A percentile compares a stretch with the other conserved stretches of the same genome.
Conservation (phyloP, 495 filamentous ascomycete species). For the Aspergillus olivimuriae region DNA sequence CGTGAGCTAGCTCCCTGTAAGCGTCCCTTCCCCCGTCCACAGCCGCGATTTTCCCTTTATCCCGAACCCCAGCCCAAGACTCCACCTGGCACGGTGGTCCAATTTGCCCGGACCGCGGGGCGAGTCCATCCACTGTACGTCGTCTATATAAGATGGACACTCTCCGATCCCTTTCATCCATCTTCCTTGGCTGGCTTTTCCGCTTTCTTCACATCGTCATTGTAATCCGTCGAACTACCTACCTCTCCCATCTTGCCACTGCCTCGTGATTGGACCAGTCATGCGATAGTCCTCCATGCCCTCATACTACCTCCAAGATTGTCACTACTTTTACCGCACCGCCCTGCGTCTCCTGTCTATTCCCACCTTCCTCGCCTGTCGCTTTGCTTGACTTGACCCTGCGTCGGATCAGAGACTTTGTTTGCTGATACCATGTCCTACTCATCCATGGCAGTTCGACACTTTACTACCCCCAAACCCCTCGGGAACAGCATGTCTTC, state of each 20-base stretch:
- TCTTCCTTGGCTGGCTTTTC: slow-evolving; percentile 2
- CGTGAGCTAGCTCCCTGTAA: slow-evolving; percentile 8
- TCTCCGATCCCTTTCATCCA: not conserved
- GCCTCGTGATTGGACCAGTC: slow-evolving; percentile 13
- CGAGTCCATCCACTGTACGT: slow-evolving; percentile 1
- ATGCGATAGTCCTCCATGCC: slow-evolving; percentile 54
- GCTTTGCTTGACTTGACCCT: slow-evolving; percentile 52
- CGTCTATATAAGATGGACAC: not conserved
- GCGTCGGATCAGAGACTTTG: slow-evolving; percentile 1
- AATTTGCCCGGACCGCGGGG: slow-evolving; percentile 7
- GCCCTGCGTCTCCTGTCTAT: slow-evolving; percentile 77
- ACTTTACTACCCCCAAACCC: slow-evolving; percentile 64
- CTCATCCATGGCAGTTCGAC: slow-evolving; percentile 36
- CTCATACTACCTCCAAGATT: slow-evolving; percentile 77
- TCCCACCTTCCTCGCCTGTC: slow-evolving; percentile 64
- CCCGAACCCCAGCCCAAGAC: slow-evolving; percentile 7
- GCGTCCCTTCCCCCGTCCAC: slow-evolving; percentile 20
- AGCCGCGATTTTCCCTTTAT: slow-evolving; percentile 12
- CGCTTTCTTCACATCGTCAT: not conserved
- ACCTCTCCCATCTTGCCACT: not conserved
- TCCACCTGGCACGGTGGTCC: slow-evolving; percentile 8
- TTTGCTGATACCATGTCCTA: slow-evolving; percentile 47
- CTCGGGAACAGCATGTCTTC: slow-evolving; percentile 40
- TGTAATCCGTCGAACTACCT: not conserved
- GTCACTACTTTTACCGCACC: slow-evolving; percentile 88